Conservation (phyloP, 139 green algal species). For the Medakamo hakoo region DNA sequence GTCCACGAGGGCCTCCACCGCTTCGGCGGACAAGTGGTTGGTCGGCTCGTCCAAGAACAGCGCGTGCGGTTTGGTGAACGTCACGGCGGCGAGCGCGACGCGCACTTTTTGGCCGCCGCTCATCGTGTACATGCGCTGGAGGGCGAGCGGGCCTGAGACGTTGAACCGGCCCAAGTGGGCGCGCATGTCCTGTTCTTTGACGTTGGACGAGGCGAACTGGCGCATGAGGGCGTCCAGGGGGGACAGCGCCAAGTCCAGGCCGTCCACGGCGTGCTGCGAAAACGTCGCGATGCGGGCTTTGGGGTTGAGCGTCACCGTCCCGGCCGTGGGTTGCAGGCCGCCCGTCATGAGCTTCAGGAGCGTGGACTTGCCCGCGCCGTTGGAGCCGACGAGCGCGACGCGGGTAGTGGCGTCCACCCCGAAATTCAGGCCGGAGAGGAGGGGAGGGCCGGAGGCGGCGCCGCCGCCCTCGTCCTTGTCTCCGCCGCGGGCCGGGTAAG, state of each 20-base stretch:
- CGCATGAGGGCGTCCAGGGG: constrained; percentile 38
- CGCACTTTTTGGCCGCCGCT: constrained; percentile 75
- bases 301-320: constrained; percentile 34
- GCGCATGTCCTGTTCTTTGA: constrained; percentile 38
- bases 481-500: constrained; percentile 27
- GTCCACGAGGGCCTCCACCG: constrained; percentile 60
- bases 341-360: constrained; percentile 74
- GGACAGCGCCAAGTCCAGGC: constrained; percentile 73
- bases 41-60: constrained; percentile 72
- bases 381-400: constrained; percentile 73
- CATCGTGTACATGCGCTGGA: constrained; percentile 41
- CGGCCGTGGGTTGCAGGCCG: constrained; percentile 34
- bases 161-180: constrained; percentile 1
- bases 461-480: constrained; percentile 33
- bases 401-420: constrained; percentile 66
- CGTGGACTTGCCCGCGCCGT: constrained; percentile 77
- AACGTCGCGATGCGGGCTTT: constrained; percentile 77
- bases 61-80: constrained; percentile 68
- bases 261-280: constrained; percentile 92
- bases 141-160: constrained; percentile 3
- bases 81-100: constrained; percentile 27
- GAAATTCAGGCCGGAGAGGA: constrained; percentile 67
- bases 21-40: constrained; percentile 85
- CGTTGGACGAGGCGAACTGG: constrained; percentile 20
- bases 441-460: constrained; percentile 22